Evolutionary conservation across 352 stramenopile species (phyloP).

Genomic region (Globisporangium camurandrum): DNA sequence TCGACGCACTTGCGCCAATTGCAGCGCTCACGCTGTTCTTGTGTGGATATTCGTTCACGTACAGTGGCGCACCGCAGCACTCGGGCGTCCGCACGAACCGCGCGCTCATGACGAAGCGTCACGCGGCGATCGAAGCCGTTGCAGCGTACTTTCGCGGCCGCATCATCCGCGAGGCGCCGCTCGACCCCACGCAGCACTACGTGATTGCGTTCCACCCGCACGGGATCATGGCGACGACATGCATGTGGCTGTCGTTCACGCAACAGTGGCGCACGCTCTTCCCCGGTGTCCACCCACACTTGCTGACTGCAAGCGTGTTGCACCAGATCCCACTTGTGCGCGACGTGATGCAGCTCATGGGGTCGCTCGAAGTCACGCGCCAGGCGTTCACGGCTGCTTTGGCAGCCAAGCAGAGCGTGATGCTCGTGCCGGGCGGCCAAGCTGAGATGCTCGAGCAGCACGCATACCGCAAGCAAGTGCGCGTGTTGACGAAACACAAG

Average conservation of each 20-base stretch:
- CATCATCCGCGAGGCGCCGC: constrained; percentile 43
- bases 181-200: constrained; percentile 59
- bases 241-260: constrained; percentile 77
- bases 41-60: constrained; percentile 66
- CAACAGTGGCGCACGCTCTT: constrained; percentile 59
- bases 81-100: constrained; percentile 43
- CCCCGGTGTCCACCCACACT: constrained; percentile 52
- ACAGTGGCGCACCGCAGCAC: constrained; percentile 54
- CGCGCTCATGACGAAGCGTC: constrained; percentile 31
- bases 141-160: constrained; percentile 57
- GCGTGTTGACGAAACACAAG: constrained; percentile 69
- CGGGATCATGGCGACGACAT: constrained; percentile 66
- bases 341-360: constrained; percentile 71
- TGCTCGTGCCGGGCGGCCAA: constrained; percentile 75
- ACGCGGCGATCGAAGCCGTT: constrained; percentile 45
- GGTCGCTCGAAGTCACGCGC: constrained; percentile 64
- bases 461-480: constrained; percentile 49
- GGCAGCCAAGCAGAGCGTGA: constrained; percentile 46
- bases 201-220: constrained; percentile 77
- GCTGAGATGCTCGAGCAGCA: constrained; percentile 76
- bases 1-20: constrained; percentile 36
- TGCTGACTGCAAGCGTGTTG: constrained; percentile 70
- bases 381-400: constrained; percentile 46
- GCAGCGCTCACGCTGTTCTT: constrained; percentile 46
- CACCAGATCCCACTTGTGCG: constrained; percentile 73